These are phyloP conservation scores for Recurvomyces mirabilis DNA, from an alignment of 495 filamentous ascomycete genomes.

Conservation along the genomic window DNA sequence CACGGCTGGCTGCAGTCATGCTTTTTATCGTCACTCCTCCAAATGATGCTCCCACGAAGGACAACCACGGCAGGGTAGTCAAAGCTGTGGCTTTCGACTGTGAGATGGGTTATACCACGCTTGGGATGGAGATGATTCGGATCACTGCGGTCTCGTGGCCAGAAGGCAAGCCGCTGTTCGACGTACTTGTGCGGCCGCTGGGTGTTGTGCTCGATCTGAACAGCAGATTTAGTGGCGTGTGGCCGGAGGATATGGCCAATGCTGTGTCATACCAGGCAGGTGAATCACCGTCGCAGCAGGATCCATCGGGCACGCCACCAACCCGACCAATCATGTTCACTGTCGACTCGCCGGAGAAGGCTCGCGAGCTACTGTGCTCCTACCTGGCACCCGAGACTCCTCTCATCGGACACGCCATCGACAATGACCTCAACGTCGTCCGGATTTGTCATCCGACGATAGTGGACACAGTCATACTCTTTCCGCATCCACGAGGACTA, in stretches of 20 bases:
- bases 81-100: conserved; percentile 70
- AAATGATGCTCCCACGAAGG: conserved; percentile 11
- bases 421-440: conserved; percentile 81
- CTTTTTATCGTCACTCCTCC: conserved; percentile 69
- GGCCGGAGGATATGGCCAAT: conserved; percentile 55
- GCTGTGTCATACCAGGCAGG: conserved; percentile 45
- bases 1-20: conserved; percentile 62
- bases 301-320: conserved; percentile 20
- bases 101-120: conserved; percentile 90
- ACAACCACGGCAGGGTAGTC: conserved; percentile 33
- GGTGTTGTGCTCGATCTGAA: conserved; percentile 85
- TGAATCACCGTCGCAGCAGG: neutral
- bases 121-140: conserved; percentile 78
- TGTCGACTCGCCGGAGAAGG: conserved; percentile 58
- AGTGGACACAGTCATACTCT: conserved; percentile 79
- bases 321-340: conserved; percentile 52
- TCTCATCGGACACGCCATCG: conserved; percentile 83
- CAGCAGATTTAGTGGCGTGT: conserved; percentile 77
- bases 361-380: conserved; percentile 60
- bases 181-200: conserved; percentile 73
- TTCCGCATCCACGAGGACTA: conserved; percentile 61
- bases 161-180: conserved; percentile 56
- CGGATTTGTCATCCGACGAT: conserved; percentile 75
- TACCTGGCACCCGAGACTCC: conserved; percentile 63
- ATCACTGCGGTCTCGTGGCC: conserved; percentile 85